These are phyloP conservation scores for Starmera caribaea DNA, from an alignment of 805 yeast genomes.

Conservation along the genomic window DNA sequence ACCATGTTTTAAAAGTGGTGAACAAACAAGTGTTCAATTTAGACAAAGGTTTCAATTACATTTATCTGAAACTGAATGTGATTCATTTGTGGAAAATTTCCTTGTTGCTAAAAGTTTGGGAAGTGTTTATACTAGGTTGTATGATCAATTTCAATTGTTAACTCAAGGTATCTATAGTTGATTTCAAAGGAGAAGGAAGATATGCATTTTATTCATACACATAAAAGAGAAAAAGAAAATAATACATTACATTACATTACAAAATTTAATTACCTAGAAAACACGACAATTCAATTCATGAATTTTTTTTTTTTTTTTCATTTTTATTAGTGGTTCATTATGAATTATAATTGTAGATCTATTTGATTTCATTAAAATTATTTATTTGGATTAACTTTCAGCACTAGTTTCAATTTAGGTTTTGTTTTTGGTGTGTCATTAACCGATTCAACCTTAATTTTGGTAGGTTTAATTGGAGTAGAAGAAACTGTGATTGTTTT, in stretches of 20 bases:
- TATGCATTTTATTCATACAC: neutral
- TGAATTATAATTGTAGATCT: too few relatives aligned
- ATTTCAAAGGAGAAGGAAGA: constrained; percentile 1
- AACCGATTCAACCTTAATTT: neutral
- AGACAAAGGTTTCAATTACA: constrained; percentile 77
- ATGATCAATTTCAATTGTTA: constrained; percentile 89
- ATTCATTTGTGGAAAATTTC: constrained; percentile 64
- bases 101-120: constrained; percentile 78
- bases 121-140: constrained; percentile 81
- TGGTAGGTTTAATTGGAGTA: constrained; percentile 25
- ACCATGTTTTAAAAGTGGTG: constrained; percentile 90
- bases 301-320: too few relatives aligned
- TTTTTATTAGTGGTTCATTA: too few relatives aligned
- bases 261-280: too few relatives aligned
- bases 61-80: constrained; percentile 62
- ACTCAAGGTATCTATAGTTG: constrained; percentile 90
- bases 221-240: too few relatives aligned
- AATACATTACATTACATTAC: too few relatives aligned
- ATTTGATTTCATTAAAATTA: too few relatives aligned
- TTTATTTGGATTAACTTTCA: too few relatives aligned
- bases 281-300: too few relatives aligned
- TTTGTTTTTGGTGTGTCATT: neutral
- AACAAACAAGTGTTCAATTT: constrained; percentile 67
- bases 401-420: neutral
- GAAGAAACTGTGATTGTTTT: constrained; percentile 31